Evolutionary conservation across 2,329 filamentous ascomycete genomes (phyloP).

Genomic region (Pseudogymnoascus sp.): DNA sequence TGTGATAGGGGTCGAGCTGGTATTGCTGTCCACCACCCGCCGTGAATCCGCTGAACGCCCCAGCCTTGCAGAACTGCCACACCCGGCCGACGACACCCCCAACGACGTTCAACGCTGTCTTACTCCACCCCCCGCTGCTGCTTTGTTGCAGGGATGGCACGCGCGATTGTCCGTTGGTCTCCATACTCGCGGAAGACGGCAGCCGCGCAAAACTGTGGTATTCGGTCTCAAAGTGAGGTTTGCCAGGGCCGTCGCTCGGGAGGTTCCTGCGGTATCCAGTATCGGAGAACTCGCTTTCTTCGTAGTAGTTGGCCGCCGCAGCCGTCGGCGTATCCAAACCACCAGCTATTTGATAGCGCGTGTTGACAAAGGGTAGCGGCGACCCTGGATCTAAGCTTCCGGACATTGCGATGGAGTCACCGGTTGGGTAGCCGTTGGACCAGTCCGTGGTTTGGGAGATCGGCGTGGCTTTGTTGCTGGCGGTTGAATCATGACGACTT

Average conservation of each 20-base stretch:
- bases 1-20: conserved; percentile 32
- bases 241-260: background rate
- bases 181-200: background rate
- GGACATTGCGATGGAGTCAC: conserved; percentile 10
- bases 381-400: conserved; percentile 15
- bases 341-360: conserved; percentile 40
- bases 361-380: conserved; percentile 40
- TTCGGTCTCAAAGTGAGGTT: conserved; percentile 11
- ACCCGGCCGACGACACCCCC: conserved; percentile 66
- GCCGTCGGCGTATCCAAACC: conserved; percentile 38
- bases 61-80: conserved; percentile 71
- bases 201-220: conserved; percentile 7
- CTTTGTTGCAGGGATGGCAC: conserved; percentile 17
- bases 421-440: conserved; percentile 3
- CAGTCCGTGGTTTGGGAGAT: conserved; percentile 2
- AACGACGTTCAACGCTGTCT: conserved; percentile 51
- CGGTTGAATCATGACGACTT: conserved; percentile 13
- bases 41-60: conserved; percentile 74
- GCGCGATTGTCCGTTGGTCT: conserved; percentile 19
- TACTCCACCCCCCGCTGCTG: conserved; percentile 42
- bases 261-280: conserved; percentile 30
- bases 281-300: conserved; percentile 26
- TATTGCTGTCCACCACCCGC: conserved; percentile 75
- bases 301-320: conserved; percentile 30
- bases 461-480: conserved; percentile 11